Conservation (phyloP, 2,329 filamentous ascomycete genomes). For the Tolypocladium endophyticum region DNA sequence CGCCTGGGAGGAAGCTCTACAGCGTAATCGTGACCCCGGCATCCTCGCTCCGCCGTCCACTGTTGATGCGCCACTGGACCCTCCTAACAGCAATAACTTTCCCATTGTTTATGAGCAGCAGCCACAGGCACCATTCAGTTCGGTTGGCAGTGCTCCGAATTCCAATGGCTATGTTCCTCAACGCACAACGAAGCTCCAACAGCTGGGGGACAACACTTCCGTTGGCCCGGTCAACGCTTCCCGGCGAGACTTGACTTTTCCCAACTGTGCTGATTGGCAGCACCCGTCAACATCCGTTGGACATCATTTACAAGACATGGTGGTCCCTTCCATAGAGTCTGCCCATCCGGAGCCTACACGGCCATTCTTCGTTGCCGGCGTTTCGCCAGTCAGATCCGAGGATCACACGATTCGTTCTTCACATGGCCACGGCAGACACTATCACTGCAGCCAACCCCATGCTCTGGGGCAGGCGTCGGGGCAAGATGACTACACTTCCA, state of each 20-base stretch:
- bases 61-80: neutral
- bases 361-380: conserved; percentile 22
- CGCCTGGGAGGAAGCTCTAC: conserved; percentile 29
- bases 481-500: neutral
- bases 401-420: conserved; percentile 10
- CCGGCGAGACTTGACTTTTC: conserved; percentile 16
- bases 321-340: conserved; percentile 37
- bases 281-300: conserved; percentile 13
- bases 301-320: conserved; percentile 25
- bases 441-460: neutral
- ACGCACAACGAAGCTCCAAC: neutral
- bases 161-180: conserved; percentile 16
- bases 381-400: conserved; percentile 16
- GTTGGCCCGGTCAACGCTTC: conserved; percentile 2
- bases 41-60: neutral
- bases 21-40: conserved; percentile 15
- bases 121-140: conserved; percentile 2
- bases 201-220: neutral
- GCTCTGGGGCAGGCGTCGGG: neutral
- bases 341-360: conserved; percentile 23
- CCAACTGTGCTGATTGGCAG: conserved; percentile 11
- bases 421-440: conserved; percentile 8
- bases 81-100: neutral
- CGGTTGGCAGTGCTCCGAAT: conserved; percentile 9
- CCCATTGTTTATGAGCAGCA: neutral